A percentile compares a stretch with the other conserved stretches of the same genome.
Evolutionary conservation across 129 eudicot genomes (phyloP).

Genomic region (Apium graveolens): DNA sequence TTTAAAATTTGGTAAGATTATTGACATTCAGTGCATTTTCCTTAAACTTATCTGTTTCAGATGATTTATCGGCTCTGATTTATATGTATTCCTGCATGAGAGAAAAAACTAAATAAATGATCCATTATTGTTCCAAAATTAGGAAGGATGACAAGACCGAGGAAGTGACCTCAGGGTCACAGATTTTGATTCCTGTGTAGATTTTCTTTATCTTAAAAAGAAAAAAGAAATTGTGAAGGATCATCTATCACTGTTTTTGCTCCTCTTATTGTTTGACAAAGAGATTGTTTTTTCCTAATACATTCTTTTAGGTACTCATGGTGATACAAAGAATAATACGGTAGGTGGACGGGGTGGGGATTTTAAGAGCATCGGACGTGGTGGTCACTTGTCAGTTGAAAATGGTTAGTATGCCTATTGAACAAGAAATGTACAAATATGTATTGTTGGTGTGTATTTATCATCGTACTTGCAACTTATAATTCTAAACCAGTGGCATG

Average conservation of each 20-base stretch:
- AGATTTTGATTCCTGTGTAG: background rate
- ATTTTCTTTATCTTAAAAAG: background rate
- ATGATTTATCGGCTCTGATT: background rate
- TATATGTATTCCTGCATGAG: background rate
- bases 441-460: background rate
- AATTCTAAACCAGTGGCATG: background rate
- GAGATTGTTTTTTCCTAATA: background rate
- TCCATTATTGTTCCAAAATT: background rate
- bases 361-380: conserved; percentile 51
- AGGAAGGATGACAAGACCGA: background rate
- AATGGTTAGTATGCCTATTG: conserved; percentile 47
- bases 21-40: background rate
- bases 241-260: background rate
- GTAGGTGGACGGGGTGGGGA: conserved; percentile 41
- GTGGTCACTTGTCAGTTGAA: conserved; percentile 41
- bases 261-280: background rate
- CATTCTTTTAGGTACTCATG: conserved; percentile 31
- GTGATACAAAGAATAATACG: conserved; percentile 40
- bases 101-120: background rate
- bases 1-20: background rate
- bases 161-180: background rate
- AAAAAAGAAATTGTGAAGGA: background rate
- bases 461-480: background rate
- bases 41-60: background rate
- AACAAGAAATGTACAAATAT: background rate